Base-by-base conservation (phyloP, 257 asterid species). In the Orobanche coerulescens region DNA sequence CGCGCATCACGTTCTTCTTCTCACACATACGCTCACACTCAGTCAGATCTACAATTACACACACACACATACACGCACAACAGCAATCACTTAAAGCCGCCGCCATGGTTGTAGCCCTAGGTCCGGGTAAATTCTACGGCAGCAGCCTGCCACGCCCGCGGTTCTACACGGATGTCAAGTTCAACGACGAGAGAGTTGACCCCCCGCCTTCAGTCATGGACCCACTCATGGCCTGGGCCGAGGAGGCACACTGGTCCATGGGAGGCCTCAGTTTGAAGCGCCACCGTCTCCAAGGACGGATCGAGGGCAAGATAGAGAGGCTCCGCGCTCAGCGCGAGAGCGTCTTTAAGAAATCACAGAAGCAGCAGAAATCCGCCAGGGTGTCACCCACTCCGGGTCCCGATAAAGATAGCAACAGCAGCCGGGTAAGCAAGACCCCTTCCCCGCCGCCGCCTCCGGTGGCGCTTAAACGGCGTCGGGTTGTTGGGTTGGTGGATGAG, bases 201-300 rank as follows among this genome's bases (percentile, higher is more conserved):
- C 98, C 98, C 39, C 95, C 96, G 0, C 69, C 40, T 1, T 31
- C 96, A 1, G 93, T 92, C 55, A 70, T 66, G 78, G 96, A 72
- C 56, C 83, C 96, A 4, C 71, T 92, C 1, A 63, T 86, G 70
- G 47, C 79, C 5, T 92, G 98, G 98, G 95, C 98, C 13, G 37
- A 81, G 33, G 95, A 85, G 57, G 96, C 95, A 4, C 98, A 91
- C 71, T 91, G 96, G 98, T 85, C 95, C 4, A 91, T 91, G 98
- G 96, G 98, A 1, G 98, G 95, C 46, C 76, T 85, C 58, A 88
- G 78, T 40, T 58, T 79, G 85, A 68, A 60, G 71, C 95, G 95
- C 69, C 86, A 71, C 71, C 94, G 98, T 47, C 82, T 91, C 73
- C 98, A 91, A 48, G 98, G 98, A 62, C 80, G 93, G 6, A 88